Conservation (phyloP, 176 grass and related monocot genomes). For the Chloris gayana region DNA sequence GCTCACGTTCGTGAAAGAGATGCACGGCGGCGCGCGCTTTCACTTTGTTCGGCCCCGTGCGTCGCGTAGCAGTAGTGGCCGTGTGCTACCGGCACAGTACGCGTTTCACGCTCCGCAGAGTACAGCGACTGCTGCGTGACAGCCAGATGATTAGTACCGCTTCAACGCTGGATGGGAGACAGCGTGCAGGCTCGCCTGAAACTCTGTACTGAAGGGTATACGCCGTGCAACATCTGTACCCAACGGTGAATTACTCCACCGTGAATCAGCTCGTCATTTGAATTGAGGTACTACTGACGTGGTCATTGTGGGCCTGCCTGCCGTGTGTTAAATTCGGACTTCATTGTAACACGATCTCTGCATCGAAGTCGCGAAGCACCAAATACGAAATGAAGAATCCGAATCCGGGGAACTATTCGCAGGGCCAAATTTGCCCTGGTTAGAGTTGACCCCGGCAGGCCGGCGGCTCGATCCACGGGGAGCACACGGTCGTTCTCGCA, state of each 20-base stretch:
- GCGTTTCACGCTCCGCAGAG: not conserved
- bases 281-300: not conserved
- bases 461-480: conserved; percentile 5
- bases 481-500: conserved; percentile 15
- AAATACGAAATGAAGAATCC: not conserved
- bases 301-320: not conserved
- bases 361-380: no score
- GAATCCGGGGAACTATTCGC: conserved; percentile 5
- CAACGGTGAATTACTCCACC: not conserved
- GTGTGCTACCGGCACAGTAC: no score
- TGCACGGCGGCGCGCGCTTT: not conserved
- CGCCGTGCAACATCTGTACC: not conserved
- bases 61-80: no score
- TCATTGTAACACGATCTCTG: not conserved
- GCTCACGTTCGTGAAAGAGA: not conserved
- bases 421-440: conserved; percentile 26
- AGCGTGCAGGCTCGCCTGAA: not conserved
- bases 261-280: not conserved
- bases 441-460: conserved; percentile 33
- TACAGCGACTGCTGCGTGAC: not conserved
- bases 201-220: not conserved
- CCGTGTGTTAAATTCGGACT: not conserved
- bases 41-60: not conserved
- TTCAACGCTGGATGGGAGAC: not conserved
- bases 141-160: not conserved